Evolutionary conservation across 2,329 filamentous ascomycete genomes (phyloP), one percentile per base, ranked within the genome.

Genomic region (Scedosporium boydii): DNA sequence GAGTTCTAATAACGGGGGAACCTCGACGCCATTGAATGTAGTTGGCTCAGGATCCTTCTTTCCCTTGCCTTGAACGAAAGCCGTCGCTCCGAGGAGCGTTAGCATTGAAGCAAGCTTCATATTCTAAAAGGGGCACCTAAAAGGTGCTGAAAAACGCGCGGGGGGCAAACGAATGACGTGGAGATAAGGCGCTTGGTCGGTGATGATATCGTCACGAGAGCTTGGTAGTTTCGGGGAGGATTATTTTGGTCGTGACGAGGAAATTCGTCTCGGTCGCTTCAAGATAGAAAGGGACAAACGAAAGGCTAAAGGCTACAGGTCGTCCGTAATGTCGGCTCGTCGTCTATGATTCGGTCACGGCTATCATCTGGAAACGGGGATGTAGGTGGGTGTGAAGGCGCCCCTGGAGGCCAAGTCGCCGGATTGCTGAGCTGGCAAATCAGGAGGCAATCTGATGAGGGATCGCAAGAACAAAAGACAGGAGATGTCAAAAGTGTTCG

Each of bases 1-100:
- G 65, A 91, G 70, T 69, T 88, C 82, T 53, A 81, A 74, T 69
- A 89, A 75, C 4, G 87, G 84, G 42, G 88, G 88, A 44, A 91
- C 87, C 46, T 78, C 78, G 68, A 87, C 79, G 65, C 79, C 83
- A 70, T 91, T 87, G 77, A 91, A 91, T 48, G 77, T 77, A 34
- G 87, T 89, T 38, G 68, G 70, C 59, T 70, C 70, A 41, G 68
- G 69, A 46, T 46, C 53, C 44, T 63, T 57, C 27, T 59, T 56
- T 38, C 59, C 61, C 6, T 64, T 60, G 62, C 76, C 74, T 9
- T 76, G 72, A 44, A 75, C 77, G 57, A 78, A 67, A 58, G 74
- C 72, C 60, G 75, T 73, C 41, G 75, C 75, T 72, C 79, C 76
- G 63, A 84, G 72, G 60, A 84, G 70, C 67, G 82, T 72, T 64